These are phyloP conservation scores for Pyrus betulifolia DNA, from an alignment of 306 rosid species.

Conservation along the genomic window DNA sequence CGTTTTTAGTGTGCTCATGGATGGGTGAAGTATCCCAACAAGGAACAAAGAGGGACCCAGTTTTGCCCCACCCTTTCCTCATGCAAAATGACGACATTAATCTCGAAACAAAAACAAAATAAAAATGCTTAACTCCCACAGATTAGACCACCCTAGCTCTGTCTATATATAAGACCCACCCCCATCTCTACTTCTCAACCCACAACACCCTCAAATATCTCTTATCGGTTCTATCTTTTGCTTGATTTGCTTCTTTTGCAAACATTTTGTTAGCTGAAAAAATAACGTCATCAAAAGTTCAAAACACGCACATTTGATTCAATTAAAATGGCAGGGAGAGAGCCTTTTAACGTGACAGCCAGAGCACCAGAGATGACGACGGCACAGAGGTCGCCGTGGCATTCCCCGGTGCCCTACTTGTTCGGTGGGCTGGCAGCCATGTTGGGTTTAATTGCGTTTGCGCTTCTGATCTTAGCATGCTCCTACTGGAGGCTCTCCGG, in stretches of 20 bases:
- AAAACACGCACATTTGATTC: not conserved
- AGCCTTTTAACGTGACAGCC: constrained; percentile 33
- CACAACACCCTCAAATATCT: not conserved
- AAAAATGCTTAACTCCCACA: not conserved
- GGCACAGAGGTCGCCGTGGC: constrained; percentile 73
- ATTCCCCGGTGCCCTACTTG: constrained; percentile 90
- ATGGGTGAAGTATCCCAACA: constrained; percentile 17
- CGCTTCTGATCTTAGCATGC: constrained; percentile 87
- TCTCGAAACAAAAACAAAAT: not conserved
- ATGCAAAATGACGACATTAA: constrained; percentile 44
- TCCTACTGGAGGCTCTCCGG: constrained; percentile 98
- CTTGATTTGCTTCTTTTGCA: not conserved
- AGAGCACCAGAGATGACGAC: constrained; percentile 24
- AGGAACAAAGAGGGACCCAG: constrained; percentile 4
- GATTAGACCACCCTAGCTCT: not conserved
- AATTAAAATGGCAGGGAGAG: constrained; percentile 44
- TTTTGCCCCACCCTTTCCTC: constrained; percentile 5
- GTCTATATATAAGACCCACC: constrained; percentile 44
- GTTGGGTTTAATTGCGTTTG: constrained; percentile 94
- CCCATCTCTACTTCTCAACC: constrained; percentile 33
- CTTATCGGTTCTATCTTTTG: not conserved
- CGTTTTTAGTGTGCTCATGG: constrained; percentile 22
- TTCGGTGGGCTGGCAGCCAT: constrained; percentile 95
- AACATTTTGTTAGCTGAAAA: not conserved
- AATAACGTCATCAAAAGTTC: not conserved